Evolutionary conservation across 1,284 basidiomycete species (phyloP).

Genomic region (Marasmius oreades): DNA sequence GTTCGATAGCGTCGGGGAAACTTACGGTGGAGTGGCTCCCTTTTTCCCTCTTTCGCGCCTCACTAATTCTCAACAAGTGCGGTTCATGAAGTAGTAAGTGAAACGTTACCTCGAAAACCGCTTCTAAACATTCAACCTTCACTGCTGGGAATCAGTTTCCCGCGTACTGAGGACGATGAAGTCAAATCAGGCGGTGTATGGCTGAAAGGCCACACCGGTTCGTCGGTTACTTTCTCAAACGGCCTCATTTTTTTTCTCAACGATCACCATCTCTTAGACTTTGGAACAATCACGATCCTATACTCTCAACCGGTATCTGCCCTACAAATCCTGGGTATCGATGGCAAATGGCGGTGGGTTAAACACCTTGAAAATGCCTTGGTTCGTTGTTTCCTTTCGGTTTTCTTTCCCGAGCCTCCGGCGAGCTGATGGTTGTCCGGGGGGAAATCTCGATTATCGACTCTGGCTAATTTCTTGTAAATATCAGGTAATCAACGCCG

Average conservation of each 20-base stretch:
- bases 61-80: slow-evolving; percentile 27
- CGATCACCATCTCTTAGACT: slow-evolving; percentile 26
- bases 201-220: slow-evolving; percentile 39
- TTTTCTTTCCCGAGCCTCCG: too few relatives aligned
- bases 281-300: slow-evolving; percentile 49
- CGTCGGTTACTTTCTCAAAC: not conserved
- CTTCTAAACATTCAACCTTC: not conserved
- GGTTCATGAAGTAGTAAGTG: slow-evolving; percentile 45
- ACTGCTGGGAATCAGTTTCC: slow-evolving; percentile 28
- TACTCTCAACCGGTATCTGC: slow-evolving; percentile 60
- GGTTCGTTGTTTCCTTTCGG: slow-evolving; percentile 27
- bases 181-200: slow-evolving; percentile 40
- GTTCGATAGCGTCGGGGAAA: slow-evolving; percentile 38
- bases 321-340: slow-evolving; percentile 50
- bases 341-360: slow-evolving; percentile 57
- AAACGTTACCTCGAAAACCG: not conserved
- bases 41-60: not conserved
- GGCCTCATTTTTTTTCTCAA: not conserved
- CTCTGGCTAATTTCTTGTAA: not conserved
- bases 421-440: too few relatives aligned
- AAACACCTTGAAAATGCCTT: slow-evolving; percentile 58
- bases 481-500: slow-evolving; percentile 48
- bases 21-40: slow-evolving; percentile 34
- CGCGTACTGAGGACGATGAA: slow-evolving; percentile 42
- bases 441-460: too few relatives aligned